These are phyloP conservation scores for Dictyostelium discoideum DNA, from an alignment of 78 protist genomes.

Conservation along the genomic window dicty_2.7 NC_007091.3:2476501-2477000, in stretches of 20 bases:
- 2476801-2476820: neutral
- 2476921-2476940: neutral
- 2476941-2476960: neutral
- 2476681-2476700: constrained; percentile 13
- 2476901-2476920: neutral
- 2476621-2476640: constrained; percentile 35
- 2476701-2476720: constrained; percentile 37
- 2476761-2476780: neutral
- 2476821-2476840: too few relatives aligned
- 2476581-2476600: neutral
- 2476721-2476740: constrained; percentile 57
- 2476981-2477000: constrained; percentile 1
- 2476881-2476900: neutral
- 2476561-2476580: neutral
- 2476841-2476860: too few relatives aligned
- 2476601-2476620: constrained; percentile 52
- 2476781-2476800: neutral
- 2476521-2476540: neutral
- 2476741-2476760: constrained; percentile 4
- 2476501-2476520: neutral
- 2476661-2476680: constrained; percentile 57
- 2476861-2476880: neutral
- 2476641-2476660: constrained; percentile 37
- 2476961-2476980: neutral
- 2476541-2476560: constrained; percentile 34